Conservation (phyloP, 2,329 filamentous ascomycete species). For the Aspergillus ustus region DNA sequence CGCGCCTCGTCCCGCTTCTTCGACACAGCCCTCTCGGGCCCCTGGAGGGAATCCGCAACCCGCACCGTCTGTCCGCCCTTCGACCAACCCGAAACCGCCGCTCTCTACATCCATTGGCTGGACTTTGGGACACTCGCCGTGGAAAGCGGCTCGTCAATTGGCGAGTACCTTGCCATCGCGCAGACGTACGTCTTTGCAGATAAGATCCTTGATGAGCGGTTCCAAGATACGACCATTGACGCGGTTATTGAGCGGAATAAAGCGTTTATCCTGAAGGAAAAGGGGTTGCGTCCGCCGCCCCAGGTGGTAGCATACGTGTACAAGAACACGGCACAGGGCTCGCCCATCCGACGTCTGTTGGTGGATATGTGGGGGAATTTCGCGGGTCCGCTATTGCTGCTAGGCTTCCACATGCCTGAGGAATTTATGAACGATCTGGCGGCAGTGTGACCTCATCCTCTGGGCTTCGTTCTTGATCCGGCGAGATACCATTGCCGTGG, state of each 20-base stretch:
- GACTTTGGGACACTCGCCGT: too few species aligned
- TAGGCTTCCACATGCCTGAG: not conserved
- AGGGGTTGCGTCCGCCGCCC: too few species aligned
- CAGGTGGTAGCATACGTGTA: not conserved
- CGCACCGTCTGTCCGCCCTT: too few species aligned
- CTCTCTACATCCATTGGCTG: too few species aligned
- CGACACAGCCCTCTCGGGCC: too few species aligned
- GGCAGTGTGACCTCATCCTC: not conserved
- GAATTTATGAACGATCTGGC: not conserved
- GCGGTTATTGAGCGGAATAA: not conserved
- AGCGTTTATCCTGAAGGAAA: not conserved
- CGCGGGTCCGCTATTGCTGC: too few species aligned
- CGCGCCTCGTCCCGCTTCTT: too few species aligned
- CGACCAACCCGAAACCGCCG: too few species aligned
- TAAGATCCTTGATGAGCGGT: not conserved
- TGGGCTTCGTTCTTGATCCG: too few species aligned
- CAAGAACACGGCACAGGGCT: not conserved
- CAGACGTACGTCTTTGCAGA: not conserved
- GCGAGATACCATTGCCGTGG: too few species aligned
- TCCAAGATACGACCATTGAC: not conserved
- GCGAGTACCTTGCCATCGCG: not conserved
- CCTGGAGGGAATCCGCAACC: too few species aligned
- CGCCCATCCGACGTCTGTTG: not conserved
- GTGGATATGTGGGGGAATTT: not conserved
- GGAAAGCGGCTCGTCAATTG: too few species aligned